Percentiles rank a stretch among this genome's conserved stretches.
Conservation (phyloP, 2,329 filamentous ascomycete genomes). For the Rutstroemia sp. region DNA sequence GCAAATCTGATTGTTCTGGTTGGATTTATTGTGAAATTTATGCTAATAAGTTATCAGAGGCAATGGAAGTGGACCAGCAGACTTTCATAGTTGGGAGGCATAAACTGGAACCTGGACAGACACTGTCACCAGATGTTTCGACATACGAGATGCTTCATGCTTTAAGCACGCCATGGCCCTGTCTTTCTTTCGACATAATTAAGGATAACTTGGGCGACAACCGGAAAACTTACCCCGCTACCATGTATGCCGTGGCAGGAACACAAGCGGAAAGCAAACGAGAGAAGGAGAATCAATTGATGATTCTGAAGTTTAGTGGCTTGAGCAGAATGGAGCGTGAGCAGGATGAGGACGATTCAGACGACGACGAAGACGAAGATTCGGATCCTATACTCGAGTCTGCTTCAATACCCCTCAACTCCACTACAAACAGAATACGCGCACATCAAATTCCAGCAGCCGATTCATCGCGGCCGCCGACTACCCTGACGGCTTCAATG, state of each 20-base stretch:
- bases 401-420: slow-evolving; percentile 75
- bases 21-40: slow-evolving; percentile 1
- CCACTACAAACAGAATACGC: slow-evolving; percentile 91
- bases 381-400: slow-evolving; percentile 90
- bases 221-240: slow-evolving; percentile 88
- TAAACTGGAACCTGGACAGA: slow-evolving; percentile 85
- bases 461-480: slow-evolving; percentile 64
- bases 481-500: slow-evolving; percentile 84
- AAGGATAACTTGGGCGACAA: slow-evolving; percentile 80
- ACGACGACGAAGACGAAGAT: slow-evolving; percentile 64
- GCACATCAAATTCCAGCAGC: slow-evolving; percentile 69
- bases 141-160: slow-evolving; percentile 98
- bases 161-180: slow-evolving; percentile 92
- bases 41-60: slow-evolving; percentile 40
- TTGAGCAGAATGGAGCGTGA: slow-evolving; percentile 78
- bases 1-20: not conserved
- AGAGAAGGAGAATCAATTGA: slow-evolving; percentile 81
- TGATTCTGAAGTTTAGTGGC: slow-evolving; percentile 94
- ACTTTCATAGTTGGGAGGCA: slow-evolving; percentile 95
- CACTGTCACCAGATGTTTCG: slow-evolving; percentile 82
- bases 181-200: slow-evolving; percentile 90
- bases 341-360: slow-evolving; percentile 56
- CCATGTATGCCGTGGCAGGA: slow-evolving; percentile 88
- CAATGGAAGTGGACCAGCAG: slow-evolving; percentile 89
- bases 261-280: slow-evolving; percentile 77